Conservation (phyloP, 805 yeast species). For the Candida hispaniensis region DNA sequence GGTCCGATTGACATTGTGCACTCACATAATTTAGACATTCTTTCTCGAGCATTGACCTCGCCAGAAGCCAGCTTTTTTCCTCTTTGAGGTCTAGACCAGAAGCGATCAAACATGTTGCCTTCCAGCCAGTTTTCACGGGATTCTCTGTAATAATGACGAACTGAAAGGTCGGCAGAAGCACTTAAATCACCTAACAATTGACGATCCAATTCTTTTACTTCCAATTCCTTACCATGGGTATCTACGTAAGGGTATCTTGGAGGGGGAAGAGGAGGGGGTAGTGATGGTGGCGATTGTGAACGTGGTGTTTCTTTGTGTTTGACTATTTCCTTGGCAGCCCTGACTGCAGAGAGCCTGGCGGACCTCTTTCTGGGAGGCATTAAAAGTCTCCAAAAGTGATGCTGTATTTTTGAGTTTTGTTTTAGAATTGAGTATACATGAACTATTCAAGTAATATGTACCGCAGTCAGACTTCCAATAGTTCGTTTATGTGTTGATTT, state of each 20-base stretch:
- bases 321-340: no score
- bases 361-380: no score
- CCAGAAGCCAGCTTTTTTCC: conserved; percentile 39
- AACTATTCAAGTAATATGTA: no score
- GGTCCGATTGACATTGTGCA: conserved; percentile 68
- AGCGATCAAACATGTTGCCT: conserved; percentile 59
- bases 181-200: conserved; percentile 5
- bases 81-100: conserved; percentile 66
- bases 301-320: no score
- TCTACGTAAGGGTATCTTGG: conserved; percentile 13
- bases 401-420: no score
- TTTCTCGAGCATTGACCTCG: conserved; percentile 58
- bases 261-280: conserved; percentile 9
- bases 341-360: no score
- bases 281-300: no score
- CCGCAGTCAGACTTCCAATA: no score
- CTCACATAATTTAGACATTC: conserved; percentile 81
- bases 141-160: conserved; percentile 25
- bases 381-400: no score
- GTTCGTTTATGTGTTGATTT: no score
- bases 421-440: no score
- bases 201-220: conserved; percentile 8
- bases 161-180: conserved; percentile 12
- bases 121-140: conserved; percentile 63
- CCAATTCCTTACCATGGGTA: conserved; percentile 9